These are phyloP conservation scores for Paspalum vaginatum DNA, from an alignment of 176 grass and related monocot genomes.

Conservation along the genomic window DNA sequence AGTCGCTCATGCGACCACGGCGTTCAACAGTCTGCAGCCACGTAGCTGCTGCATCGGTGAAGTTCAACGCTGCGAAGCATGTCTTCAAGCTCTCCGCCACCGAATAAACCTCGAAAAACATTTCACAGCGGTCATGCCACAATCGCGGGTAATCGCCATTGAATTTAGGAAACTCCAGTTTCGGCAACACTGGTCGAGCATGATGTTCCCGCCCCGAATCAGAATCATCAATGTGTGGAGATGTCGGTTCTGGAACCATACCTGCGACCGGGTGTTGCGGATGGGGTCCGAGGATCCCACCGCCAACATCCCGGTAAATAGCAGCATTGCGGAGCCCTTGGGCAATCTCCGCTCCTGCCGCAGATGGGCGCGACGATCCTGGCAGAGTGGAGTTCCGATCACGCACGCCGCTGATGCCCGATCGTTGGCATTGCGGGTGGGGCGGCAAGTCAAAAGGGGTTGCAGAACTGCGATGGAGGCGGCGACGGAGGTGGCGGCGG, in stretches of 20 bases:
- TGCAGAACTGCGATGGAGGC: neutral
- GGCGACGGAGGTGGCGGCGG: neutral
- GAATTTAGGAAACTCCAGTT: neutral
- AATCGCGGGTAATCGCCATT: neutral
- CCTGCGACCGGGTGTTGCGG: neutral
- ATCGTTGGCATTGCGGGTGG: no score
- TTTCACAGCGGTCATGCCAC: neutral
- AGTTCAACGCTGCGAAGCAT: neutral
- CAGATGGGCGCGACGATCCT: neutral
- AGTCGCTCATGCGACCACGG: neutral
- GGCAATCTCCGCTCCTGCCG: no score
- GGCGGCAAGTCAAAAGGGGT: neutral
- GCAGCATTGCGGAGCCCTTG: no score
- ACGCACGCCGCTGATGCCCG: neutral
- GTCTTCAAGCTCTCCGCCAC: neutral
- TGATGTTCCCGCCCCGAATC: no score
- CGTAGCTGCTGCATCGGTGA: rapidly evolving
- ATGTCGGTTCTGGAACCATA: neutral
- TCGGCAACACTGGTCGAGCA: neutral
- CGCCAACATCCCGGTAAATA: neutral
- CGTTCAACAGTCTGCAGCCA: neutral
- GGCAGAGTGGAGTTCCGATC: neutral
- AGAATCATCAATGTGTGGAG: no score
- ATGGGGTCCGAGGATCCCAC: neutral
- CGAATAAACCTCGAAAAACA: neutral